Conservation (phyloP, 306 rosid genomes). For the Lathyrus sativus region DNA sequence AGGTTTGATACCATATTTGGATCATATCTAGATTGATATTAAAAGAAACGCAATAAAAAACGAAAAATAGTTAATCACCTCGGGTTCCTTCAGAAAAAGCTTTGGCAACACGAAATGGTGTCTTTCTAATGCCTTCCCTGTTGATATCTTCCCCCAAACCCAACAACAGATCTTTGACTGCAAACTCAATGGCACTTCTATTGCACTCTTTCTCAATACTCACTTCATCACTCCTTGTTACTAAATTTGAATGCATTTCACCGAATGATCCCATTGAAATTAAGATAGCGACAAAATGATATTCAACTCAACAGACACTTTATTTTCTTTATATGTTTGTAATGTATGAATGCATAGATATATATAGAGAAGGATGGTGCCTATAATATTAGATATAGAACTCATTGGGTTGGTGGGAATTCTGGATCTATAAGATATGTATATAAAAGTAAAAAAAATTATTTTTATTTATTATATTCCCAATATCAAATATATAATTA, state of each 20-base stretch:
- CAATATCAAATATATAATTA: no score
- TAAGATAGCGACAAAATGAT: background rate
- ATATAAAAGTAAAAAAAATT: no score
- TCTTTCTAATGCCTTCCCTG: constrained; percentile 83
- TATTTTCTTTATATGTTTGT: background rate
- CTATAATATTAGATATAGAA: no score
- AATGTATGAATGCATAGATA: background rate
- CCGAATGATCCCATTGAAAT: constrained; percentile 73
- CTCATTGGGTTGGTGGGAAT: no score
- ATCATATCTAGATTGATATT: no score
- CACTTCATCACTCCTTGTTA: constrained; percentile 38
- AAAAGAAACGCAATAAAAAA: no score
- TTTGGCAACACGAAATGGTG: constrained; percentile 91
- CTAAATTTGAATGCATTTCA: constrained; percentile 51
- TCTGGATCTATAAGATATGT: no score
- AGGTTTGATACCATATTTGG: no score
- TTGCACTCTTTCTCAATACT: constrained; percentile 51
- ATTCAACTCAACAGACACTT: background rate
- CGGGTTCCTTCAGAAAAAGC: constrained; percentile 83
- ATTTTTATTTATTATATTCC: no score
- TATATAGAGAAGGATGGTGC: background rate
- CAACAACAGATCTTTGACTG: constrained; percentile 69
- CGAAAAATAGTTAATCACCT: constrained; percentile 44
- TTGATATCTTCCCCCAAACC: constrained; percentile 82
- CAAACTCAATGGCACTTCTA: constrained; percentile 59